Base-by-base conservation (phyloP, 768 basidiomycete species). In the Mycena venus region DNA sequence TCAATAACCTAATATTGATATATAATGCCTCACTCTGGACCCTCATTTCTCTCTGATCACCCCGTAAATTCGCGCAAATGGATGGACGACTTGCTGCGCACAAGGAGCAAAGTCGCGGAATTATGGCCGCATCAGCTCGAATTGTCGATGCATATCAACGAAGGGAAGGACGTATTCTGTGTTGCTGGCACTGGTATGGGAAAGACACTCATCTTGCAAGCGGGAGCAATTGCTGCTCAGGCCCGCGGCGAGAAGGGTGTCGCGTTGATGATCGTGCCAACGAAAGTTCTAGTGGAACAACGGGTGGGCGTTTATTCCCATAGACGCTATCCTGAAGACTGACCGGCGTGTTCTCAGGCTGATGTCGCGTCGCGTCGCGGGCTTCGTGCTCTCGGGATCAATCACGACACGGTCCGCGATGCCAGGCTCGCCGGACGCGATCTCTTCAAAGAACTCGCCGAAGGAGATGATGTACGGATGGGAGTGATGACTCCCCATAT, bases 201-300 rank as follows among this genome's bases (percentile, higher is more conserved):
- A 4, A 77, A 77, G 47, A 77, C 73, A 4, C 25, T 75, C 15
- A 31, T 75, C 9, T 55, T 75, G 42, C 53, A 53, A 36, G 36
- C 70, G 15, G 60, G 70, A n/a, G 29, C 68, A 1, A 59, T 71
- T 34, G 67, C 63, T 25, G 74, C 67, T 3, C 25, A 60, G 25
- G 68, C 55, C 2, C 68, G 64, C 27, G 42, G 31, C 2, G 73
- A 75, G 51, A 29, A 38, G 14, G 76, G 76, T 19, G 75, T 77
- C n/a, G 69, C 53, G 34, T 27, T 77, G 11, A 31, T 59, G 29
- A 59, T 74, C 38, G 73, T 74, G 63, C 75, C 75, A 10, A 77
- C 75, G 8, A 74, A 77, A 32, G 68, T 61, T 10, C 65, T 77
- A 2, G 73, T 58, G 12, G 73, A 77, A 32, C 76, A 77, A 27